Base-by-base conservation (phyloP, 2,329 filamentous ascomycete genomes). In the Penicillium paneum region DNA sequence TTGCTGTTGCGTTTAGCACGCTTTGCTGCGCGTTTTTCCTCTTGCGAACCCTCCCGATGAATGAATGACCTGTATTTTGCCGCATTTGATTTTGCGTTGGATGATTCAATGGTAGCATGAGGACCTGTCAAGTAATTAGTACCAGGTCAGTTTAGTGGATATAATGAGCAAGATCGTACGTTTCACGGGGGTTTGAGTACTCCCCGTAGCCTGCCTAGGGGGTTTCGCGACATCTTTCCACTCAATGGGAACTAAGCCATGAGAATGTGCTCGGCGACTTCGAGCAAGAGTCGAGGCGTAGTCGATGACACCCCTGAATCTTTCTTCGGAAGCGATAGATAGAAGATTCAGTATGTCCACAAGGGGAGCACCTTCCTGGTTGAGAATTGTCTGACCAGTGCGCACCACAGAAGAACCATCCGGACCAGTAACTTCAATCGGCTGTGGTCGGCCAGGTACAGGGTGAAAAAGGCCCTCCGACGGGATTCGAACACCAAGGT, bases 291-390 rank as follows among this genome's bases (percentile, higher is more conserved):
- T 81, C 51, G 86, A 83, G 11, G 90, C 86, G 64, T 96, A 91
- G 66, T 92, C 88, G 3, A 97, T 68, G 29, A 97, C 74, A 12
- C 85, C 83, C 49, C 89, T 82, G 35, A 97, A 64, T 28, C 91
- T 83, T 63, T 95, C 88, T 68, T 93, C 90, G 10, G 90, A 86
- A 17, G 90, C 89, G 53, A 97, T 81, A 6, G 91, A 94, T 54
- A 97, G 71, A 15, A 97, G 79, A 26, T 90, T 88, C 41, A 97
- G 76, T 62, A 97, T 89, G 57, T 96, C 91, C 13, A 89, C 87
- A 32, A 96, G 78, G 50, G 83, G 85, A 1, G 89, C 84, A 40
- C 74, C 75, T 45, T 77, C 75, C 41, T 91, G 88, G 34, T 88
- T 85, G 0, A 94, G 83, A 35, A 95, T 83, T 50, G 88, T 90